Conservation (phyloP, 192 early-diverging fungal genomes). For the Coemansia sp. region DNA sequence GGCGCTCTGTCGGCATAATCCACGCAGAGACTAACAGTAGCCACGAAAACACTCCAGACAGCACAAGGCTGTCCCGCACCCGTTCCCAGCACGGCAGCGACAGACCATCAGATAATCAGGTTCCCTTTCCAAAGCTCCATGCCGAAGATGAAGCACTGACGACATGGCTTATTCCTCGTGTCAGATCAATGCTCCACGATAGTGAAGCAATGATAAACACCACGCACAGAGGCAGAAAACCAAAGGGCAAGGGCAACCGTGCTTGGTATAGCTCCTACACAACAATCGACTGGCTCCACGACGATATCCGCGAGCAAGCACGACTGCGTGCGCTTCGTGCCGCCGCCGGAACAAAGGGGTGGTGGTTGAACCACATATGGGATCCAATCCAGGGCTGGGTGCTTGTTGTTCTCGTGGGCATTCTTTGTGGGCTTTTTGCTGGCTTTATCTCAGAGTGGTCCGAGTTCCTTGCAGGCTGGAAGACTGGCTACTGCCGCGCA, state of each 20-base stretch:
- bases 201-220: constrained; percentile 33
- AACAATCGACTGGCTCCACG: constrained; percentile 84
- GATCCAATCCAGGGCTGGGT: constrained; percentile 88
- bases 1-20: neutral
- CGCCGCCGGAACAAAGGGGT: constrained; percentile 58
- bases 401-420: constrained; percentile 72
- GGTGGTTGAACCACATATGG: constrained; percentile 62
- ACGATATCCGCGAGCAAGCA: constrained; percentile 78
- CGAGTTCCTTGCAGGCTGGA: constrained; percentile 83
- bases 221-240: constrained; percentile 22
- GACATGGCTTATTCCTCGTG: constrained; percentile 50
- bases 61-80: constrained; percentile 15
- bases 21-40: neutral
- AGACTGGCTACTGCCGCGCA: constrained; percentile 77
- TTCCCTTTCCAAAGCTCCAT: constrained; percentile 44
- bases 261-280: constrained; percentile 53
- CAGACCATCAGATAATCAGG: constrained; percentile 8
- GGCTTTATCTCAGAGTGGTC: constrained; percentile 56
- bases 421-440: constrained; percentile 44
- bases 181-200: constrained; percentile 45
- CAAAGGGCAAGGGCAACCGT: constrained; percentile 43
- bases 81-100: constrained; percentile 19
- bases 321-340: constrained; percentile 62
- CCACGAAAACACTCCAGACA: neutral
- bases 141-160: constrained; percentile 46